phyloP scores from a whole-genome alignment of 2,329 filamentous ascomycete species.

The Diaporthe capsici region DNA sequence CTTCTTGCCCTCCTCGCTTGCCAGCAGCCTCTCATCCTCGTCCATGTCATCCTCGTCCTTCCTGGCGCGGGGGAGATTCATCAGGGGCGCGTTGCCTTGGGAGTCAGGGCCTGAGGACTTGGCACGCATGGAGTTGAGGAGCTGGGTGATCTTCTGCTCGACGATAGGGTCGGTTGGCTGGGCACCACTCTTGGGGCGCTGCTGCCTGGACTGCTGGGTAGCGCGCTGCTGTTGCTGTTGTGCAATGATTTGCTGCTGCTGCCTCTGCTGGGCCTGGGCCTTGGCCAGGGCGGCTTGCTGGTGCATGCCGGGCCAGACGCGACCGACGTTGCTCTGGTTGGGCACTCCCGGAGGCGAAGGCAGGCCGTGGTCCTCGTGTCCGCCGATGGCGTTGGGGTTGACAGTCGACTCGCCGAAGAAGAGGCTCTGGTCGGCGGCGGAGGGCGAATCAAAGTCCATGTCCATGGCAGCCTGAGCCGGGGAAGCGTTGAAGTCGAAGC shows the following conservation, averaged over 20 bases:
- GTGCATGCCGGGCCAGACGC: conserved; percentile 94
- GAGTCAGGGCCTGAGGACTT: conserved; percentile 72
- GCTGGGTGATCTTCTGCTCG: conserved; percentile 93
- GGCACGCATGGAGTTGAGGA: conserved; percentile 92
- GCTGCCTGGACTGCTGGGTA: conserved; percentile 56
- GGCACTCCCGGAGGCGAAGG: conserved; percentile 60
- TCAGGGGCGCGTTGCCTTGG: conserved; percentile 62
- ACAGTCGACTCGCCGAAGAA: conserved; percentile 74
- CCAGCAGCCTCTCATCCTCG: conserved; percentile 88
- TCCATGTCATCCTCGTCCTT: conserved; percentile 99
- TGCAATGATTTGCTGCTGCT: conserved; percentile 73
- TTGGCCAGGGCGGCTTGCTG: conserved; percentile 87
- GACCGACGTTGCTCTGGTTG: conserved; percentile 71
- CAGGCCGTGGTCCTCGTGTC: conserved; percentile 68
- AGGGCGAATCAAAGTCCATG: conserved; percentile 74
- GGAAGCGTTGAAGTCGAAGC: conserved; percentile 81
- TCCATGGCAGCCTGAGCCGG: conserved; percentile 75
- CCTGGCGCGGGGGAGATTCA: conserved; percentile 80
- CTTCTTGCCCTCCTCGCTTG: conserved; percentile 99
- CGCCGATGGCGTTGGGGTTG: conserved; percentile 80
- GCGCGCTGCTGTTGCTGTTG: conserved; percentile 68
- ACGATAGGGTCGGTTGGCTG: conserved; percentile 77
- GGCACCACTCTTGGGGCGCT: conserved; percentile 63
- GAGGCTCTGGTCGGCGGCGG: conserved; percentile 68
- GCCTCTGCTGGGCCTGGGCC: conserved; percentile 78